Evolutionary conservation across 2,329 filamentous ascomycete genomes (phyloP), one percentile per base, ranked within the genome.

Genomic region (Hymenotorrendiella dingleyae): DNA sequence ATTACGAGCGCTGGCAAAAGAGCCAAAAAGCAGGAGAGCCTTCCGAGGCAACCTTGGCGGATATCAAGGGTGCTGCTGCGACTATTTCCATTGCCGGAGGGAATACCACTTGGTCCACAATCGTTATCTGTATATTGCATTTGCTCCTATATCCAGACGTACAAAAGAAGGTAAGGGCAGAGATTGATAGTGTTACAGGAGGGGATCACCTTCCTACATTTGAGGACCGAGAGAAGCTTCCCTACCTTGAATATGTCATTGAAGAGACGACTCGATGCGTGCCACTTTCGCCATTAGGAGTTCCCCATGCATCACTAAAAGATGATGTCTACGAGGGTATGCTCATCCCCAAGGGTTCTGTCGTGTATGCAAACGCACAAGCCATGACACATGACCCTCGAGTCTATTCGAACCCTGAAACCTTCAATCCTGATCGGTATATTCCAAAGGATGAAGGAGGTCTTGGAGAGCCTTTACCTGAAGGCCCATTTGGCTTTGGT

Each of bases 271-370:
- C 66, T 33, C 63, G 71, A 22, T 46, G 39, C 27, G 20, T 20
- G n/a, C 33, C 43, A 9, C 27, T 38, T 40, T 3, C 36, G 11
- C 42, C 42, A 24, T 19, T 14, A 41, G 71, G 68, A 5, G 69
- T 80, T 26, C 75, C 76, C 1, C 76, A 80, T 54, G 67, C 63
- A 34, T 65, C 72, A 11, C 63, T 70, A 2, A 59, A 69, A 36
- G 75, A 79, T 36, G 76, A 79, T 40, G 62, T 68, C 10, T 80
- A 78, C 52, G 64, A 71, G 23, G 74, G 70, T 30, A 71, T 73
- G 54, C 67, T 69, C 47, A 76, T 80, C 37, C 74, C 74, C 11
- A 70, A 69, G 12, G 76, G 21, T 24, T 29, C 12, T 6, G 9
- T 19, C 3, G 56, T 71, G 5, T 64, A 63, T 36, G 64, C 65